Conservation (phyloP, 2,329 filamentous ascomycete genomes). For the Magnaporthiopsis rhizophila region DNA sequence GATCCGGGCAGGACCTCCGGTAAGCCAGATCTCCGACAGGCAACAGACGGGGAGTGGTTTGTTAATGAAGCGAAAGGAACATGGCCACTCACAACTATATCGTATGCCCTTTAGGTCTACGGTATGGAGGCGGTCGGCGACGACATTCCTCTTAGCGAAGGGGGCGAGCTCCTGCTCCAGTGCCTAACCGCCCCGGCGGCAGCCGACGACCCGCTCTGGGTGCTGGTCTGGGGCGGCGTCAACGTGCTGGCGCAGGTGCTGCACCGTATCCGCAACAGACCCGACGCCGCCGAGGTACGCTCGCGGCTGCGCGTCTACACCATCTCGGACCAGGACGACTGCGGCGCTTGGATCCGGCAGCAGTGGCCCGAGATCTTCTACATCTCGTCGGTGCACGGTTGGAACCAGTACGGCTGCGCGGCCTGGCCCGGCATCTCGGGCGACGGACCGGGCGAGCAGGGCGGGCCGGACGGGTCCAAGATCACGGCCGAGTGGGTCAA, state of each 20-base stretch:
- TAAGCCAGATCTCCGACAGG: not conserved
- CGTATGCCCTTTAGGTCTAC: constrained; percentile 3
- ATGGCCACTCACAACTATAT: not conserved
- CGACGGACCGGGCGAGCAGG: constrained; percentile 34
- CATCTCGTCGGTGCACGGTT: constrained; percentile 40
- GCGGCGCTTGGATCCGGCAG: constrained; percentile 41
- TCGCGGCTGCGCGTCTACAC: constrained; percentile 35
- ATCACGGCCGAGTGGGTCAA: constrained; percentile 37
- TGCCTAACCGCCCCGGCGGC: not conserved
- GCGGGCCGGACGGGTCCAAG: constrained; percentile 34
- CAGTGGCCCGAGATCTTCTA: constrained; percentile 42
- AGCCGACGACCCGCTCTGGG: constrained; percentile 33
- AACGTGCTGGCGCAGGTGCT: constrained; percentile 40
- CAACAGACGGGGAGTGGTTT: no score
- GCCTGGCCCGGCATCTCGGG: constrained; percentile 43
- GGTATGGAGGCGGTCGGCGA: constrained; percentile 14
- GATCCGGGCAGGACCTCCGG: constrained; percentile 27
- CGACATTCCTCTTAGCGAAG: constrained; percentile 25
- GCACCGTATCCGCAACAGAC: constrained; percentile 24
- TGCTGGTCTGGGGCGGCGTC: constrained; percentile 41
- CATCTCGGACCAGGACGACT: constrained; percentile 47
- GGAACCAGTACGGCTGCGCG: constrained; percentile 39
- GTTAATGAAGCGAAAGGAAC: no score
- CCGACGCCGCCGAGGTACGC: constrained; percentile 24
- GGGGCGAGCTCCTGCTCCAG: constrained; percentile 27